A percentile compares a stretch with the other conserved stretches of the same genome.
phyloP scores from a whole-genome alignment of 1,284 basidiomycete genomes.

The Cryptococcus amylolentus region DNA sequence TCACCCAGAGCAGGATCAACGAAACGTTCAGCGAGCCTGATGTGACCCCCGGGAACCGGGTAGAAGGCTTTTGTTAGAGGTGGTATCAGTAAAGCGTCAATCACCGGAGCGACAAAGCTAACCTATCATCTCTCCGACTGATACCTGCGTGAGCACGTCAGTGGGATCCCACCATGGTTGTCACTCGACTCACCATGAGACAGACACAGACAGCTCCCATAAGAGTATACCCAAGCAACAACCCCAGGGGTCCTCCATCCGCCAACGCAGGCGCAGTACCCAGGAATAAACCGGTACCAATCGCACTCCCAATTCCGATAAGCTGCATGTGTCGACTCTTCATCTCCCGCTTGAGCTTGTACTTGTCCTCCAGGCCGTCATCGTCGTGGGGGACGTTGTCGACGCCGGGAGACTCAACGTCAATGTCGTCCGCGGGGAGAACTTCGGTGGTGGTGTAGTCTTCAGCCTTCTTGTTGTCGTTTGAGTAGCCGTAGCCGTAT shows the following conservation, averaged over 20 bases:
- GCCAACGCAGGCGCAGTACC: slow-evolving; percentile 9
- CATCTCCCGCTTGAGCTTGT: slow-evolving; percentile 1
- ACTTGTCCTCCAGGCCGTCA: neutral
- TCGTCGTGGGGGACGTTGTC: neutral
- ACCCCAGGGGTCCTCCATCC: slow-evolving; percentile 15
- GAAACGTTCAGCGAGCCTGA: slow-evolving; percentile 7
- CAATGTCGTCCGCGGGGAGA: neutral
- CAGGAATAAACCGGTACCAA: slow-evolving; percentile 13
- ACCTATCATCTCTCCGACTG: too few species aligned
- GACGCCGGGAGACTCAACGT: neutral
- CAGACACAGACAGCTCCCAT: slow-evolving; percentile 13
- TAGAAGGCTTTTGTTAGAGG: neutral
- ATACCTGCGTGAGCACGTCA: slow-evolving; percentile 1
- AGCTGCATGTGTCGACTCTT: slow-evolving; percentile 8
- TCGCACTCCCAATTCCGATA: slow-evolving; percentile 10
- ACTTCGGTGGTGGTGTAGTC: too few species aligned
- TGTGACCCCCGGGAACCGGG: slow-evolving; percentile 10
- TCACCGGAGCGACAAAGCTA: too few species aligned
- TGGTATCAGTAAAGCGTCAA: too few species aligned
- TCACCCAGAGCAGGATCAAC: slow-evolving; percentile 13
- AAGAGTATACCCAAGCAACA: slow-evolving; percentile 11
- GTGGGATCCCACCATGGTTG: slow-evolving; percentile 5
- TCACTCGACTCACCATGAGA: slow-evolving; percentile 14
- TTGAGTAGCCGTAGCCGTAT: neutral
- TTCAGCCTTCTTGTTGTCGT: too few species aligned